Conservation (phyloP, 257 asterid species). For the Sherardia arvensis region DNA sequence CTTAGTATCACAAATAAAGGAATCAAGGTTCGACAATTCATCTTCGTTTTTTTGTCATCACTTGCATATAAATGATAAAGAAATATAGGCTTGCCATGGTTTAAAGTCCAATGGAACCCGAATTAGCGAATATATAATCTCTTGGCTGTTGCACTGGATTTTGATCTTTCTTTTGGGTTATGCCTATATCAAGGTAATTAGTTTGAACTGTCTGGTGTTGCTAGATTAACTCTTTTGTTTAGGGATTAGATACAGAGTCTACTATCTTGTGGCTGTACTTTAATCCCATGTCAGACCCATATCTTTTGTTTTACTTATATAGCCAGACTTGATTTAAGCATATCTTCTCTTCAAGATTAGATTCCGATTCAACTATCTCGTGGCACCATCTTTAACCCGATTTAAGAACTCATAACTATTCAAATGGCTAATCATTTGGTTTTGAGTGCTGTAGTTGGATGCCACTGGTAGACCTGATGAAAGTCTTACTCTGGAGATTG, state of each 20-base stretch:
- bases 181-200: too few relatives aligned
- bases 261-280: neutral
- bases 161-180: neutral
- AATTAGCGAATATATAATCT: neutral
- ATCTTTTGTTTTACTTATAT: neutral
- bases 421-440: constrained; percentile 10
- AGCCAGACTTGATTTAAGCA: neutral
- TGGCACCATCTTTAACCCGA: neutral
- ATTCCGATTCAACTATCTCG: neutral
- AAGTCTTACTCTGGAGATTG: constrained; percentile 77
- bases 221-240: neutral
- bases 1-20: constrained; percentile 63
- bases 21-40: constrained; percentile 54
- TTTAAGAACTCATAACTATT: neutral
- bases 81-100: neutral
- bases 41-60: too few relatives aligned
- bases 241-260: neutral
- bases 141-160: neutral
- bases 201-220: neutral
- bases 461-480: constrained; percentile 97
- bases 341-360: neutral
- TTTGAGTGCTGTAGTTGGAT: constrained; percentile 64
- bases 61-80: neutral
- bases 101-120: neutral
- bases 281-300: neutral